Evolutionary conservation across 1,139 yeast species (phyloP).

Genomic region (Yamadazyma kanchanaburiensis): DNA sequence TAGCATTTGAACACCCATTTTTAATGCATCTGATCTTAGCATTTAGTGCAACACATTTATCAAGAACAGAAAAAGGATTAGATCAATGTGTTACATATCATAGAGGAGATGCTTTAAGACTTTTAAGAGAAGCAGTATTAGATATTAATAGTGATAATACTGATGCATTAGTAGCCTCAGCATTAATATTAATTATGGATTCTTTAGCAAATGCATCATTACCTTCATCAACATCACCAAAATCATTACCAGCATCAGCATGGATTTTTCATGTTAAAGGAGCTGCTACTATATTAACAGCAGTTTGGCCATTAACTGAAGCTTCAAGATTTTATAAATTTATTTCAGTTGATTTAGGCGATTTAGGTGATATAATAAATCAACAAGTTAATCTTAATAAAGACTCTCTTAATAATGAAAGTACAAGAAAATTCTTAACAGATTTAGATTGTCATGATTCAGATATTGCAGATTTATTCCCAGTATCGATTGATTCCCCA

Average conservation of each 20-base stretch:
- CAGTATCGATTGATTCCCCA: constrained; percentile 79
- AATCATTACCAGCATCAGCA: constrained; percentile 83
- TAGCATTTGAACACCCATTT: constrained; percentile 86
- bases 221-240: constrained; percentile 58
- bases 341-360: constrained; percentile 77
- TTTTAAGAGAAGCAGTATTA: constrained; percentile 80
- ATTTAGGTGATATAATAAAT: constrained; percentile 75
- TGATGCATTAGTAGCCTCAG: constrained; percentile 91
- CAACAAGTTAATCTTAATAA: constrained; percentile 31
- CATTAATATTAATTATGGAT: constrained; percentile 85
- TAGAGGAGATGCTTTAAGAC: constrained; percentile 78
- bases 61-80: constrained; percentile 70
- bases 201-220: constrained; percentile 89
- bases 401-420: constrained; percentile 12
- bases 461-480: constrained; percentile 80
- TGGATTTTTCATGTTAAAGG: constrained; percentile 98
- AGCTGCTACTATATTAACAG: constrained; percentile 90
- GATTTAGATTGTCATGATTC: constrained; percentile 82
- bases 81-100: constrained; percentile 85
- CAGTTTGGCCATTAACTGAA: constrained; percentile 91
- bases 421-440: constrained; percentile 39
- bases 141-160: constrained; percentile 81
- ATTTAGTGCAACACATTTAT: constrained; percentile 86
- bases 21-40: constrained; percentile 90
- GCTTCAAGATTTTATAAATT: constrained; percentile 70